Base-by-base conservation (phyloP, 139 green algal genomes). In the Chlamydomonas schloesseri region DNA sequence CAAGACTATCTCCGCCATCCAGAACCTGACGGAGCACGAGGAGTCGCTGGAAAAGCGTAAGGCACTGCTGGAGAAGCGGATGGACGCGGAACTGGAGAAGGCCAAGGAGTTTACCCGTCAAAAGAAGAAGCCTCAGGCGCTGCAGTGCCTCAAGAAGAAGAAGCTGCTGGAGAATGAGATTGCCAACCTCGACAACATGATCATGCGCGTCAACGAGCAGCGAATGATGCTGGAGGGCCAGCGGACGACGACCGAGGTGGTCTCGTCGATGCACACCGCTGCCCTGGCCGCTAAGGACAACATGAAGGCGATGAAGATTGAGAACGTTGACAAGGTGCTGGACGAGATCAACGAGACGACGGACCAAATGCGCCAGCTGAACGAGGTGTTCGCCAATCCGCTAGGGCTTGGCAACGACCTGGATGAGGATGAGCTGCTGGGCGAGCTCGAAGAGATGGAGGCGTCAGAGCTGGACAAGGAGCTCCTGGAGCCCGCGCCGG, bases 291-390 rank as follows among this genome's bases (percentile, higher is more conserved):
- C 75, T 34, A 98, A 98, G 93, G 89, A 95, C 55, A 98, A 95
- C 57, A 96, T 99, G 93, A 92, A 91, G 92, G 92, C 93, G 65
- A 96, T 96, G 89, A 97, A 99, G 86, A 97, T 99, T 55, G 96
- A 98, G 23, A 95, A 98, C 71, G 97, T 99, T 31, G 98, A 99
- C 90, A 89, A 94, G 74, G 92, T 97, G 53, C 92, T 99, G 86
- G 98, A 99, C 71, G 96, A 98, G 69, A 99, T 99, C 91, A 95
- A 95, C 74, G 98, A 99, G 79, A 91, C 95, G 37, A 95, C 91
- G 3, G 96, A 99, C 73, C 93, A 98, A 85, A 97, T 99, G 95
- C 88, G 91, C 29, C 91, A 98, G 78, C 97, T 99, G 77, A 93
- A 99, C 81, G 93, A 99, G 60, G 96, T 94, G 10, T 91, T 99